Conservation (phyloP, 2,329 filamentous ascomycete genomes). For the Emericellopsis cladophorae region DNA sequence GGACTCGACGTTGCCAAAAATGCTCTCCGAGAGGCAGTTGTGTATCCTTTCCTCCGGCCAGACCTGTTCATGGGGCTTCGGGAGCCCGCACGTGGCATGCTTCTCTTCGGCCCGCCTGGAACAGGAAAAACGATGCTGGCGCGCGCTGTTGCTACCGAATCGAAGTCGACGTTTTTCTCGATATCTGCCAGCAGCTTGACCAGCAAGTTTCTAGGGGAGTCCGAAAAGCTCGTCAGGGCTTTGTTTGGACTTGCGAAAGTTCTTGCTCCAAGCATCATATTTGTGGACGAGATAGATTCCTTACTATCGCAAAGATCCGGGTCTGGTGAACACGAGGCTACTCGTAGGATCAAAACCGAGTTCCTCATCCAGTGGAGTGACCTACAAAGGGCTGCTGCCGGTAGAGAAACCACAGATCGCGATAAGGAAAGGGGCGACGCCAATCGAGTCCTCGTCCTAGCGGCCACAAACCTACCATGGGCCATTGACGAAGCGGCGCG, state of each 20-base stretch:
- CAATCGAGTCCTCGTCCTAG: conserved; percentile 80
- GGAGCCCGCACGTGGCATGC: conserved; percentile 88
- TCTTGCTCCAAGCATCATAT: conserved; percentile 90
- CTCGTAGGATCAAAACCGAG: conserved; percentile 89
- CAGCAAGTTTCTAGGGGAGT: conserved; percentile 92
- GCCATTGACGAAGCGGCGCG: conserved; percentile 93
- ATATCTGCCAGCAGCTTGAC: conserved; percentile 91
- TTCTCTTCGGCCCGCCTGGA: conserved; percentile 92
- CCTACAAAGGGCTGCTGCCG: conserved; percentile 80
- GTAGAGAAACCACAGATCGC: conserved; percentile 55
- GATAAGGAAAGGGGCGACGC: conserved; percentile 67
- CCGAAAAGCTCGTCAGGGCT: conserved; percentile 88
- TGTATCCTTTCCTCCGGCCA: conserved; percentile 90
- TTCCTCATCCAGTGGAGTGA: conserved; percentile 98
- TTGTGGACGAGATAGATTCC: conserved; percentile 96
- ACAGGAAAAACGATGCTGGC: conserved; percentile 98
- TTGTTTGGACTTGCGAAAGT: conserved; percentile 82
- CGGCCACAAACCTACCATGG: conserved; percentile 94
- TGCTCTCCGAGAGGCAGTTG: conserved; percentile 86
- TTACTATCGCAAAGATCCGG: conserved; percentile 74
- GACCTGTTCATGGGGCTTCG: conserved; percentile 93
- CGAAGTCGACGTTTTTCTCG: conserved; percentile 89
- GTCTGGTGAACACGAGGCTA: conserved; percentile 83
- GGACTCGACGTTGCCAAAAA: conserved; percentile 84
- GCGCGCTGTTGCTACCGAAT: conserved; percentile 87